Percentiles rank a stretch among this genome's conserved stretches.
Conservation (phyloP, 768 basidiomycete species). For the Termitomyces eurrhizus region DNA sequence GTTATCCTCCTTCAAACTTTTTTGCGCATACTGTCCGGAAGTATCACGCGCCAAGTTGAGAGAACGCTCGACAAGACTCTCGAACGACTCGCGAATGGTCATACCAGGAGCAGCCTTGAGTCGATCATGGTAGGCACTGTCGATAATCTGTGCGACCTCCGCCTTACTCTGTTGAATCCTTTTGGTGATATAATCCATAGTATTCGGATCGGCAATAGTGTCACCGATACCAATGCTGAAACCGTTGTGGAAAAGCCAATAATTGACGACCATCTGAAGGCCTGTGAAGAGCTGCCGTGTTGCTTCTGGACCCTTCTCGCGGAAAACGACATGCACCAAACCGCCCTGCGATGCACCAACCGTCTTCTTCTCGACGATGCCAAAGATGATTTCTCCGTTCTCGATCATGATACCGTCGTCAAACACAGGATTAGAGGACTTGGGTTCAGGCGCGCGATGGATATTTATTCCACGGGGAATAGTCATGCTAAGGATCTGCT, state of each 20-base stretch:
- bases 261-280: slow-evolving; percentile 94
- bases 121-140: slow-evolving; percentile 79
- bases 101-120: slow-evolving; percentile 93
- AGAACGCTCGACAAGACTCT: slow-evolving; percentile 85
- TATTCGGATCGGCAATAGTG: slow-evolving; percentile 88
- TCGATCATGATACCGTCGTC: slow-evolving; percentile 97
- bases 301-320: slow-evolving; percentile 93
- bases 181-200: slow-evolving; percentile 83
- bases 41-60: slow-evolving; percentile 94
- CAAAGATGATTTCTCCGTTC: slow-evolving; percentile 93
- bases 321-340: slow-evolving; percentile 93
- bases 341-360: slow-evolving; percentile 95
- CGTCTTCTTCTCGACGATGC: slow-evolving; percentile 98
- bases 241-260: slow-evolving; percentile 97
- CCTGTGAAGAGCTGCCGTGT: slow-evolving; percentile 90
- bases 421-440: slow-evolving; percentile 74
- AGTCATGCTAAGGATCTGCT: slow-evolving; percentile 89
- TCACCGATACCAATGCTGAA: slow-evolving; percentile 99
- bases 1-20: slow-evolving; percentile 97
- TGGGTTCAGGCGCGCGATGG: slow-evolving; percentile 73
- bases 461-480: slow-evolving; percentile 97
- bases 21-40: slow-evolving; percentile 95
- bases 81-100: slow-evolving; percentile 99
- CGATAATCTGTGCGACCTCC: slow-evolving; percentile 75
- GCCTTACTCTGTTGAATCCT: slow-evolving; percentile 80